phyloP scores from a whole-genome alignment of 2,329 filamentous ascomycete species.

The Fusarium cyanostomum region DNA sequence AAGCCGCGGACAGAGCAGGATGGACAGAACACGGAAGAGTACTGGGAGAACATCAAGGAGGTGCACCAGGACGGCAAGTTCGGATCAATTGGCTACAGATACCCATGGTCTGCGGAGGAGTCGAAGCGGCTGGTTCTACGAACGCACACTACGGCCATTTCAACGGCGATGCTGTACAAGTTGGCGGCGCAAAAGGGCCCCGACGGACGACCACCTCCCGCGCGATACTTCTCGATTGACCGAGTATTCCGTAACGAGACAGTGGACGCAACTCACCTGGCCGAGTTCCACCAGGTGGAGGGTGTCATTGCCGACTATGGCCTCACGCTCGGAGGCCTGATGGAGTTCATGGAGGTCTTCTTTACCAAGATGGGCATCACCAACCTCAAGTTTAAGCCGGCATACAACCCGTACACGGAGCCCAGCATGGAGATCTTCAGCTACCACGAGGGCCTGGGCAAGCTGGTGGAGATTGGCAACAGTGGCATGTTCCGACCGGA shows the following conservation, averaged over 20 bases:
- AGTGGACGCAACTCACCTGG: conserved; percentile 94
- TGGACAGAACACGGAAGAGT: conserved; percentile 78
- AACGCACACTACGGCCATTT: conserved; percentile 95
- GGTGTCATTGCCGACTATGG: conserved; percentile 98
- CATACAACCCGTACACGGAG: conserved; percentile 95
- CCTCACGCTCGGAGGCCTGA: conserved; percentile 89
- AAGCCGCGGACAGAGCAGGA: conserved; percentile 66
- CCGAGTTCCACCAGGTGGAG: conserved; percentile 98
- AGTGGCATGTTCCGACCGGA: conserved; percentile 98
- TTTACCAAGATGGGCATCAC: conserved; percentile 94
- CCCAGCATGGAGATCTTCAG: conserved; percentile 98
- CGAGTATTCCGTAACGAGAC: conserved; percentile 98
- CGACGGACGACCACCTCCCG: conserved; percentile 69
- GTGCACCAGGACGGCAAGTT: conserved; percentile 94
- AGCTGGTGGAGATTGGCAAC: conserved; percentile 98
- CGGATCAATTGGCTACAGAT: conserved; percentile 95
- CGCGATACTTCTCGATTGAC: conserved; percentile 98
- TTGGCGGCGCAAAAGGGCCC: conserved; percentile 84
- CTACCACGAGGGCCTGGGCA: conserved; percentile 87
- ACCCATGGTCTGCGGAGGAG: conserved; percentile 91
- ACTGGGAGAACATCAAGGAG: conserved; percentile 86
- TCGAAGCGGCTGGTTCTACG: conserved; percentile 87
- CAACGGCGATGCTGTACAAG: conserved; percentile 89
- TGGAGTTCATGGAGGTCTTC: conserved; percentile 94
- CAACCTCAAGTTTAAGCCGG: conserved; percentile 91